Evolutionary conservation across 257 asterid genomes (phyloP), one percentile per base, ranked within the genome.

Genomic region (Solanum commersonii): DNA sequence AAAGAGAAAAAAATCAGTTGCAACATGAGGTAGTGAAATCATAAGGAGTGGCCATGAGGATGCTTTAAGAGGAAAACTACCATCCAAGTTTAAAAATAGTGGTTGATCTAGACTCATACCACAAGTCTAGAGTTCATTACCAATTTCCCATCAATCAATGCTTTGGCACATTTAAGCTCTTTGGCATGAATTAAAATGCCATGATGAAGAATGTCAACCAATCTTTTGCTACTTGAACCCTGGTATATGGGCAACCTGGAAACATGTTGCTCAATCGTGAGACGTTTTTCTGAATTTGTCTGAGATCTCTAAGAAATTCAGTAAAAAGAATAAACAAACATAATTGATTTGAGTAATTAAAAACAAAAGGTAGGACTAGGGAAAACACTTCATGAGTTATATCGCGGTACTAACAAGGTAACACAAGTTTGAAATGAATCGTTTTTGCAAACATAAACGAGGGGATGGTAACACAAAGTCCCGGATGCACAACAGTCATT

Each of bases 61-160:
- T 27, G 85, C 27, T 25, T 37, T 29, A 27, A 79, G 67, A 79
- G 85, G 85, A 79, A 46, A 79, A 44, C 67, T 44, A 79, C 27
- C 85, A 79, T 79, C 40, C 63, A 42, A 78, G n/a, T 25, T 13
- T 76, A 23, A 77, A 31, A 88, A 73, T 42, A 78, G 27, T 14
- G 35, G 65, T 78, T 78, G 84, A 14, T 78, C n/a, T 42, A 38
- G 84, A 42, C 49, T 42, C 49, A 42, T 11, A 15, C 49, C 49
- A 42, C 49, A 42, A 3, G 49, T 44, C n/a, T 46, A 81, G 68
- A 70, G 89, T 88, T 44, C 88, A 90, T 82, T 93, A 97, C 99
- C 98, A 94, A 89, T 91, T 92, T 95, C 10, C 98, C 98, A 87
- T 96, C 89, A 76, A 97, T 91, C 92, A 95, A 92, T 87, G 96